Base-by-base conservation (phyloP, 495 filamentous ascomycete genomes). In the Trichoderma asperelloides region DNA sequence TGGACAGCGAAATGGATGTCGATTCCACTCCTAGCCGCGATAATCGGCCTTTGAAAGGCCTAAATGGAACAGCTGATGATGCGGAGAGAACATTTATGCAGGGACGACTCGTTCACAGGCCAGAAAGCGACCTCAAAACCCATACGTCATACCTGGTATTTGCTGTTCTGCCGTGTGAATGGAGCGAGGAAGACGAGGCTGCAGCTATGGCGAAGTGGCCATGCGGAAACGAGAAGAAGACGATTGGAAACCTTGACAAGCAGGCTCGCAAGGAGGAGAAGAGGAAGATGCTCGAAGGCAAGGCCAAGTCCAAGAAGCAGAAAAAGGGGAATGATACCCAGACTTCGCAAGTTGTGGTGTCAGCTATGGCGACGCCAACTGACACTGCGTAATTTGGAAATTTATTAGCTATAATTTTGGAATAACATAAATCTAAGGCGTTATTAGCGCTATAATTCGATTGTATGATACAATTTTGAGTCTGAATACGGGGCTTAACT, bases 91-190 rank as follows among this genome's bases (percentile, higher is more conserved):
- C 75, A 15, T 83, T 80, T 79, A 70, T 78, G 68, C 86, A 91
- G 49, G 95, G 95, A 6, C 85, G 87, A 23, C 70, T 97, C 66
- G 81, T 90, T 12, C 91, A 93, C 68, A 85, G 92, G 28, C 84
- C 88, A 6, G 95, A 98, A 78, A 81, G 87, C 1, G 93, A 99
- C 78, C 76, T 97, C 39, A 97, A 96, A 83, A 93, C 87, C 12
- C 95, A 99, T 77, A 99, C 95, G 0, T 92, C 88, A 15, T 99
- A 98, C 76, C 82, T 99, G 18, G 89, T 96, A 7, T 98, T 99
- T 83, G 95, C 96, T 1, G 78, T 95, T 6, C 77, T 99, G 65
- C 96, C 96, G 15, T 80, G 86, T 63, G 88, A 89, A 65, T 98
- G 95, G 96, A 87, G 79, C 0, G 88, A 86, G 63, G 90, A 89